Evolutionary conservation across 371 early-diverging fungal species (phyloP), one percentile per base, ranked within the genome.

Genomic region (Chytridium lagenaria): DNA sequence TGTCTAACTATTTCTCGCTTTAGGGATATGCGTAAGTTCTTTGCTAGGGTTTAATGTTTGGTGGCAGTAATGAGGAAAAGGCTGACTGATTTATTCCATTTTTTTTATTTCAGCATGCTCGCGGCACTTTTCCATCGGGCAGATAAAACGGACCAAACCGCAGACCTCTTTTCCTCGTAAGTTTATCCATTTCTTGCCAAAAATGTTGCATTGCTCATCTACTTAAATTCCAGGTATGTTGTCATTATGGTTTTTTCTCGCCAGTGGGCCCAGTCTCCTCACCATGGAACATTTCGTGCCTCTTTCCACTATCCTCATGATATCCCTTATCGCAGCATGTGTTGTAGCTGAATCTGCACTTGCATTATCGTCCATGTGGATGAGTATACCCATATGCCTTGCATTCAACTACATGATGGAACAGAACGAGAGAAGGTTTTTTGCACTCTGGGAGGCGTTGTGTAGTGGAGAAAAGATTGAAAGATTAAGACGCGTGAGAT

Each of bases 331-430:
- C 7, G 19, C 44, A 7, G 44, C 44, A 19, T 44, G 12, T 12
- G 44, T 44, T 19, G 44, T 44, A 19, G 44, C 44, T 12, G 44
- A 19, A 44, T 44, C 44, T 19, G 44, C 44, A 12, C 44, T 44
- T 12, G 44, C 44, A 19, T 19, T 44, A 44, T 44, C 44, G 19
- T 44, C 44, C 44, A 44, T 44, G 19, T 44, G 44, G 44, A 7
- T 44, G 12, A 12, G 12, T 19, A 44, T 44, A 44, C 44, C 44
- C 7, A 44, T 44, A 7, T 44, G 44, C 44, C 12, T 19, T 12
- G 44, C 44, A 44, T 44, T 44, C 44, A 44, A 44, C 44, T 44
- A 44, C 44, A 44, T 44, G 44, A 44, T 44, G 44, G 44, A 44
- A 19, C 7, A 12, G 44, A 44, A 44, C 44, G 44, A 44, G 44